Evolutionary conservation across 148 eudicot genomes (phyloP), one percentile per base, ranked within the genome.

Genomic region (Suaeda aralocaspica): DNA sequence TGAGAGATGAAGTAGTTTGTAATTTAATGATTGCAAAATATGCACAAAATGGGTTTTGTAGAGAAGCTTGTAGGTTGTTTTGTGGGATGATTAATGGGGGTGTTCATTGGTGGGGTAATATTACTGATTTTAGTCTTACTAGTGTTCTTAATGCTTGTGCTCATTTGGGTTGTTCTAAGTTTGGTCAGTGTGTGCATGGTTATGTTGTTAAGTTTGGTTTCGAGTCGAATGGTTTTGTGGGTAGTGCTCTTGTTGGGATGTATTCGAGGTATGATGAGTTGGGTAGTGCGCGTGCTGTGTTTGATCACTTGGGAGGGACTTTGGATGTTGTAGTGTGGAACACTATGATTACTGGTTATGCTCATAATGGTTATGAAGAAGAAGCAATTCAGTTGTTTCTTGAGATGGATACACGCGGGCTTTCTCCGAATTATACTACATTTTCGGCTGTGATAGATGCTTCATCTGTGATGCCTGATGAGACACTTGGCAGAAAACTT

Each of bases 261-360:
- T 83, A 83, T 70, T 67, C 81, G 28, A 79, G 68, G 9, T 77
- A 66, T 73, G 62, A 53, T 21, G 75, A 69, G 68, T 28, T 86
- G 61, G 55, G 55, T 48, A 74, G 76, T 75, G 87, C 85, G 73
- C 77, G 80, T 28, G 26, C 49, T 19, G 55, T 83, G 45, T 86
- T 86, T 73, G 83, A 77, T 72, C 73, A 52, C 16, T 78, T 86
- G 79, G 29, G n/a, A n/a, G n/a, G 71, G 10, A 52, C 24, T 49
- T 68, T 56, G 71, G 85, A 86, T 77, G 56, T 79, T 56, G 81
- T 85, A 3, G 84, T 80, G 26, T 85, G 89, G 89, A 83, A 86
- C 75, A 63, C 82, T 28, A 79, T 86, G 78, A 82, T 88, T 72
- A 81, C 76, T 24, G 92, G 85, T 12, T 86, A 82, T 78, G 72